Evolutionary conservation across 169 alveolate species (phyloP), one percentile per base, ranked within the genome.

Genomic region (Babesia divergens): DNA sequence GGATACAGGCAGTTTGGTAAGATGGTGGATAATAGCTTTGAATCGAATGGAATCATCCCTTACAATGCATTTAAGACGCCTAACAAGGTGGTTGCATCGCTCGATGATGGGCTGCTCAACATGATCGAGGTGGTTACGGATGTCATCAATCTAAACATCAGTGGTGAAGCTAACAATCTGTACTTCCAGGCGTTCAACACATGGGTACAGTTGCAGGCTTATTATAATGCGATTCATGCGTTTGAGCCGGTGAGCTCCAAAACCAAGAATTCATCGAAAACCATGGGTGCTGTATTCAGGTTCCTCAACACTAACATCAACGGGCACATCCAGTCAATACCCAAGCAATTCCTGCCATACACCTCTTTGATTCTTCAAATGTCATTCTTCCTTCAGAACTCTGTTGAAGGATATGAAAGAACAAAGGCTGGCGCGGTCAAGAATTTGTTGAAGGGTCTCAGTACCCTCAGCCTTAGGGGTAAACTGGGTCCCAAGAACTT

Each of bases 261-360:
- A 40, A 42, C 38, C 43, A 13, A 47, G 18, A 64, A 29, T 0
- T n/a, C 76, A 16, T 80, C 88, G 5, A 80, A 69, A 65, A 69
- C 88, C 7, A 49, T 80, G n/a, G 88, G 88, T 28, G 65, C 84
- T 22, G 47, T 80, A n/a, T 80, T 80, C 55, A 4, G 88, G 6
- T 64, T 42, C 69, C 72, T 80, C 20, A 80, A 80, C 65, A 50
- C 74, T 32, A 65, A 44, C 56, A 37, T 53, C 0, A 47, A 58
- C 24, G 62, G 52, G 35, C 71, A 70, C 58, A 43, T 80, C 56
- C 35, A 35, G 58, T 20, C 53, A 26, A 43, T 70, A 22, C 74
- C 83, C 38, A 80, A 62, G 55, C 60, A 80, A 28, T 65, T 50
- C 49, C 35, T 70, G 47, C 84, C 84, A 24, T 51, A 64, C 58